These are phyloP conservation scores for Flaveria floridana DNA, from an alignment of 140 eudicot genomes.

Conservation along the genomic window DNA sequence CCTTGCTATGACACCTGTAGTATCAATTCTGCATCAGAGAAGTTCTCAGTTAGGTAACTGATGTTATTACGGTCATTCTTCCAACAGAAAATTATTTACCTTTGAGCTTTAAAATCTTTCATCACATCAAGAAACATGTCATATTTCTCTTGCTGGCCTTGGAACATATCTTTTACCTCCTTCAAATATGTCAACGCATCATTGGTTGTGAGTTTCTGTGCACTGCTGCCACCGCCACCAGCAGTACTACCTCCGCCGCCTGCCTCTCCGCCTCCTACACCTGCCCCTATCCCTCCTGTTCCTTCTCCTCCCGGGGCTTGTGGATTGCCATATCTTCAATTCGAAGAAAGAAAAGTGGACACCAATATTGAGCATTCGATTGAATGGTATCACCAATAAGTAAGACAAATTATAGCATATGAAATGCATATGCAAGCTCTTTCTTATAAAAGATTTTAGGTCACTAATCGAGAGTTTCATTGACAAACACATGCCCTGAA, in stretches of 20 bases:
- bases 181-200: slow-evolving; percentile 74
- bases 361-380: not conserved
- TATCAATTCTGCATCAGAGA: slow-evolving; percentile 67
- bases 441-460: not conserved
- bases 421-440: slow-evolving; percentile 14
- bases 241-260: slow-evolving; percentile 35
- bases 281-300: slow-evolving; percentile 33
- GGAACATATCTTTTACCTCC: slow-evolving; percentile 85
- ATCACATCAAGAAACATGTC: slow-evolving; percentile 50
- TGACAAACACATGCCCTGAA: not conserved
- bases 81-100: slow-evolving; percentile 41
- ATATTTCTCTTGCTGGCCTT: slow-evolving; percentile 64
- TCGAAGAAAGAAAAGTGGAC: not conserved
- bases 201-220: slow-evolving; percentile 74
- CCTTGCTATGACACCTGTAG: slow-evolving; percentile 81
- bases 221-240: slow-evolving; percentile 37
- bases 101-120: slow-evolving; percentile 79
- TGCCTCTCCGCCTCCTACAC: slow-evolving; percentile 23
- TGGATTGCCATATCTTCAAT: slow-evolving; percentile 64
- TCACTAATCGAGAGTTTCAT: not conserved
- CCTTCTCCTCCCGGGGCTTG: slow-evolving; percentile 55
- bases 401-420: not conserved
- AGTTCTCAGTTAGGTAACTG: slow-evolving; percentile 12
- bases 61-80: not conserved
- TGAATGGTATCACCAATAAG: slow-evolving; percentile 18